Evolutionary conservation across 2,329 filamentous ascomycete species (phyloP).

Genomic region (Peltaster fructicola): DNA sequence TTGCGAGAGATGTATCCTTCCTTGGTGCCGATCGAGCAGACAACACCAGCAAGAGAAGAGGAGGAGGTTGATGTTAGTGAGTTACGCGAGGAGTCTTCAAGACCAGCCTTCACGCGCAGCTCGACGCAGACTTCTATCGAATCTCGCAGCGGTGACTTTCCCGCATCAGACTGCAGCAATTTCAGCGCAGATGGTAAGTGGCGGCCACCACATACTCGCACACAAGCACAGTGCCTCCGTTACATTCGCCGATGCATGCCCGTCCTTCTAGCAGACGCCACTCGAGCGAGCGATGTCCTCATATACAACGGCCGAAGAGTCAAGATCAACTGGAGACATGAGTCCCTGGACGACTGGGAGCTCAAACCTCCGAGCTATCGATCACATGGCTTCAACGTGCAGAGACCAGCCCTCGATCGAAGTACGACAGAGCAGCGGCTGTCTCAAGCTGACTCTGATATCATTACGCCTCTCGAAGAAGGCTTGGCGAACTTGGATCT

Average conservation of each 20-base stretch:
- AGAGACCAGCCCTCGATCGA: neutral
- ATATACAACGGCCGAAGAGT: slow-evolving; percentile 25
- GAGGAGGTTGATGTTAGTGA: slow-evolving; percentile 19
- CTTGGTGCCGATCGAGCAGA: slow-evolving; percentile 13
- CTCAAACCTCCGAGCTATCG: slow-evolving; percentile 29
- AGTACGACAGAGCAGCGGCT: neutral
- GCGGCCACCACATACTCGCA: slow-evolving; percentile 17
- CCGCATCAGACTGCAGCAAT: slow-evolving; percentile 14
- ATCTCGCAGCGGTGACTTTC: slow-evolving; percentile 17
- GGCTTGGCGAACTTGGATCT: slow-evolving; percentile 8
- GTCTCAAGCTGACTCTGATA: slow-evolving; percentile 4
- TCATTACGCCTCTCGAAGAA: slow-evolving; percentile 8
- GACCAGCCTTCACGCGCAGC: slow-evolving; percentile 10
- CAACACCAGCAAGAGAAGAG: slow-evolving; percentile 13
- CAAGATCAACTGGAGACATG: slow-evolving; percentile 26
- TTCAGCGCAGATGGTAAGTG: slow-evolving; percentile 18
- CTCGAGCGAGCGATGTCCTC: slow-evolving; percentile 29
- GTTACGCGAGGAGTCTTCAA: slow-evolving; percentile 16
- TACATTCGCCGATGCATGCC: slow-evolving; percentile 32
- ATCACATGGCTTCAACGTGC: slow-evolving; percentile 18
- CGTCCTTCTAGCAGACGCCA: slow-evolving; percentile 25
- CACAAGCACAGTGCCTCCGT: slow-evolving; percentile 22
- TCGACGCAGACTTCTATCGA: slow-evolving; percentile 11
- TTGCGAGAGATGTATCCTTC: slow-evolving; percentile 29
- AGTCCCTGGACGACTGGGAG: slow-evolving; percentile 24